These are phyloP conservation scores for Pharus latifolius DNA, from an alignment of 176 grass and related monocot species.

Conservation along the genomic window DNA sequence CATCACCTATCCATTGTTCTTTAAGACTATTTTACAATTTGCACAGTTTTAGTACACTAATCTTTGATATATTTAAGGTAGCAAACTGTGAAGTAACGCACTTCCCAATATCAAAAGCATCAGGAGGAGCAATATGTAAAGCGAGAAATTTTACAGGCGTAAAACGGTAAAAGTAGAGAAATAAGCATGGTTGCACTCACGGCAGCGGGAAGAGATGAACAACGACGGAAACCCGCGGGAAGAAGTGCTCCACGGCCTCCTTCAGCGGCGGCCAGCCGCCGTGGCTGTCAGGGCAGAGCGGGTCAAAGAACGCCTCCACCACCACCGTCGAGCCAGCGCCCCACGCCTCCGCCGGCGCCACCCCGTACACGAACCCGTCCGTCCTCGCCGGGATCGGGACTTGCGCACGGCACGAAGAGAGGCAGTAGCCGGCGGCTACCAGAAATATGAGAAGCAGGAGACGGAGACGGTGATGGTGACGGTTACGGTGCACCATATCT, in stretches of 20 bases:
- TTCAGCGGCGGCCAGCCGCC: slow-evolving; percentile 64
- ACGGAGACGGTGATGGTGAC: too few species aligned
- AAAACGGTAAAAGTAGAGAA: too few species aligned
- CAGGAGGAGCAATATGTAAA: too few species aligned
- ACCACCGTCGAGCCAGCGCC: slow-evolving; percentile 63
- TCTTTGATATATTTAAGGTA: too few species aligned
- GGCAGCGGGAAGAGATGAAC: slow-evolving; percentile 72
- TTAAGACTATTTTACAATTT: too few species aligned
- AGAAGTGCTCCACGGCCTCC: slow-evolving; percentile 47
- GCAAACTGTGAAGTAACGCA: too few species aligned
- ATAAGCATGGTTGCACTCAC: slow-evolving; percentile 42
- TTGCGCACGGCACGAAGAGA: slow-evolving; percentile 25
- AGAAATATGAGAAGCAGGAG: too few species aligned
- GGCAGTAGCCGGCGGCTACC: neutral
- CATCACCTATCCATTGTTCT: too few species aligned
- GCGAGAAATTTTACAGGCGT: too few species aligned
- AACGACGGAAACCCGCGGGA: slow-evolving; percentile 38
- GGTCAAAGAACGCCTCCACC: slow-evolving; percentile 80
- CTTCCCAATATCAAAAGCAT: too few species aligned
- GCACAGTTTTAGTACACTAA: too few species aligned
- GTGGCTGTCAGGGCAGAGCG: slow-evolving; percentile 82
- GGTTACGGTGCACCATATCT: too few species aligned
- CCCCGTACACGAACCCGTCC: slow-evolving; percentile 69
- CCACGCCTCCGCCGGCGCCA: slow-evolving; percentile 18
- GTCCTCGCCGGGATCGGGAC: slow-evolving; percentile 57